These are phyloP conservation scores for Scedosporium apiospermum DNA, from an alignment of 2,329 filamentous ascomycete genomes.

Conservation along the genomic window DNA sequence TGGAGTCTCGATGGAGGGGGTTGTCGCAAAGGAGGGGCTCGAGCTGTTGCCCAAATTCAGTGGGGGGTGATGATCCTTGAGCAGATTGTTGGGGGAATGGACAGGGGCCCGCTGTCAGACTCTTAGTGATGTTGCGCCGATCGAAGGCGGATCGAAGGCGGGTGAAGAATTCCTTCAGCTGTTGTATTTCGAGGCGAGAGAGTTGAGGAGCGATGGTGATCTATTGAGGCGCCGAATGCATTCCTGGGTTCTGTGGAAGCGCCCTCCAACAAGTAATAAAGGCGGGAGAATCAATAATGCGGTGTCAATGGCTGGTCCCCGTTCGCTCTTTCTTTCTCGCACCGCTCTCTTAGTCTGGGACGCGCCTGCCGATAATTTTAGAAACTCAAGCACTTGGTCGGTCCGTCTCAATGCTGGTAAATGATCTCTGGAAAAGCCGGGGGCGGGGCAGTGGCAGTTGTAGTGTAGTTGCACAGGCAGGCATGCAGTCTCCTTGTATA, in stretches of 20 bases:
- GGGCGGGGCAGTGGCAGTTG: not conserved
- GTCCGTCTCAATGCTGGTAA: not conserved
- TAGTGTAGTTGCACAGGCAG: too few species aligned
- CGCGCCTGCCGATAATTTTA: not conserved
- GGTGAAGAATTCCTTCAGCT: not conserved
- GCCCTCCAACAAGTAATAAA: too few species aligned
- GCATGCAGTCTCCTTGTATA: too few species aligned
- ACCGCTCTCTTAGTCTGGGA: not conserved
- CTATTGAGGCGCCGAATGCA: too few species aligned
- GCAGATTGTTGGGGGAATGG: not conserved
- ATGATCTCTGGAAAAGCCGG: not conserved
- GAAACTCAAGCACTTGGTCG: not conserved
- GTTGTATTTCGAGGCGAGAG: too few species aligned
- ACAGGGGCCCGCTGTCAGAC: not conserved
- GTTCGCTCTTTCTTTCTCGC: too few species aligned
- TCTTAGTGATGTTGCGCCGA: not conserved
- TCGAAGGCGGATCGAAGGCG: not conserved
- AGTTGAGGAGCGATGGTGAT: too few species aligned
- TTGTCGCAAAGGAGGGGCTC: conserved; percentile 1
- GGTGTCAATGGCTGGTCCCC: too few species aligned
- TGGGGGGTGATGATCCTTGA: not conserved
- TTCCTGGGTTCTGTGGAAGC: too few species aligned
- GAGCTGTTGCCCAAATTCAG: not conserved
- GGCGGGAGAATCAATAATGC: too few species aligned
- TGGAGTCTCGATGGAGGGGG: not conserved